Conservation (phyloP, 163 green algal genomes). For the Volvox carteri region DNA sequence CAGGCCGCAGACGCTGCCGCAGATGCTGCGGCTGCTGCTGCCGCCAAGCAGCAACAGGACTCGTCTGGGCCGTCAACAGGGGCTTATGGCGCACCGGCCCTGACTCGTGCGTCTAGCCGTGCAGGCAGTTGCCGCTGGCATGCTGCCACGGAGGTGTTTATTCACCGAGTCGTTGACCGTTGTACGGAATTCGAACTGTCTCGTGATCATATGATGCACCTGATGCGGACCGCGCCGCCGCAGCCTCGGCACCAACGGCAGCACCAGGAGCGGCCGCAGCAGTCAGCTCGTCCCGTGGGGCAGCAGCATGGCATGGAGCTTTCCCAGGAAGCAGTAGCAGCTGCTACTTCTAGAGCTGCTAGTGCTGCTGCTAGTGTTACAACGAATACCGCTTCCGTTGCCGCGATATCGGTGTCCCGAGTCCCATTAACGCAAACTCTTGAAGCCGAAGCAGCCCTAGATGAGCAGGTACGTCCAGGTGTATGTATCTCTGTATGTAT, state of each 20-base stretch:
- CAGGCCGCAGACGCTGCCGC: neutral
- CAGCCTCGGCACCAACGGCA: neutral
- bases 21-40: neutral
- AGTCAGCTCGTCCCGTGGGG: too few species aligned
- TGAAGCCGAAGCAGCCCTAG: too few species aligned
- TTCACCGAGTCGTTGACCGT: constrained; percentile 21
- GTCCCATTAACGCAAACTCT: too few species aligned
- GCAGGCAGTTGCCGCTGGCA: constrained; percentile 16
- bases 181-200: constrained; percentile 39
- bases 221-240: neutral
- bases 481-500: too few species aligned
- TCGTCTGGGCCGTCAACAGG: neutral
- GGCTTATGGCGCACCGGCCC: neutral
- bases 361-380: too few species aligned
- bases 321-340: too few species aligned
- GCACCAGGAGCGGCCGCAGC: neutral
- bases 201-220: neutral
- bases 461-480: too few species aligned
- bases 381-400: too few species aligned
- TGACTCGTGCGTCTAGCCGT: neutral
- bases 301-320: too few species aligned
- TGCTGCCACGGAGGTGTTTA: constrained; percentile 10
- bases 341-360: too few species aligned
- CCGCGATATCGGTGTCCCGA: too few species aligned
- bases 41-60: neutral